Conservation (phyloP, 2,329 filamentous ascomycete species). For the Cladosporium colombiae region DNA sequence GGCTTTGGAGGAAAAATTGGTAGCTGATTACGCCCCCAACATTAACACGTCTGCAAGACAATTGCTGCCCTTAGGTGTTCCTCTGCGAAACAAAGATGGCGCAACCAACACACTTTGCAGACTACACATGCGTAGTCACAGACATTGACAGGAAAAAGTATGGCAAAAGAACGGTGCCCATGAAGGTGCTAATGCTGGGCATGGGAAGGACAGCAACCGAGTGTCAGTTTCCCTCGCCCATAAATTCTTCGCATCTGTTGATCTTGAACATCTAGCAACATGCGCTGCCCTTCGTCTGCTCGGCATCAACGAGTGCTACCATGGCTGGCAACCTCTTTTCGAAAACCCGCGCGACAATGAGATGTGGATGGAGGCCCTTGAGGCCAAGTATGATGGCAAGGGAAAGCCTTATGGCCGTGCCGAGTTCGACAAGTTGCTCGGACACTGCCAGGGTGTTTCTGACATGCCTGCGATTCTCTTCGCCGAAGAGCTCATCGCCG, state of each 20-base stretch:
- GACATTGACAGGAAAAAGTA: constrained; percentile 23
- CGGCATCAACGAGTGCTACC: constrained; percentile 65
- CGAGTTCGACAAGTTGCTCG: constrained; percentile 63
- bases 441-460: constrained; percentile 50
- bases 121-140: constrained; percentile 12
- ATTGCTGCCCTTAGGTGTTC: no score
- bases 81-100: no score
- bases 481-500: constrained; percentile 24
- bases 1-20: no score
- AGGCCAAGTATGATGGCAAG: constrained; percentile 26
- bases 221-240: no score
- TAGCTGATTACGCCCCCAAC: no score
- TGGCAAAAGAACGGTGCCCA: constrained; percentile 45
- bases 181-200: constrained; percentile 68
- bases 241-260: no score
- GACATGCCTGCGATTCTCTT: constrained; percentile 26
- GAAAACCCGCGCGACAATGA: constrained; percentile 26
- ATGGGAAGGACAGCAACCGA: constrained; percentile 67
- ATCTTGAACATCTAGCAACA: no score
- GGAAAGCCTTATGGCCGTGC: constrained; percentile 5
- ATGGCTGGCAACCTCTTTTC: constrained; percentile 56
- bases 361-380: constrained; percentile 29
- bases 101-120: constrained; percentile 16
- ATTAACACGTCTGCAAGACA: no score
- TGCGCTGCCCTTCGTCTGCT: constrained; percentile 58